These are phyloP conservation scores for Zymoseptoria pseudotritici DNA, from an alignment of 2,329 filamentous ascomycete species.

Conservation along the genomic window DNA sequence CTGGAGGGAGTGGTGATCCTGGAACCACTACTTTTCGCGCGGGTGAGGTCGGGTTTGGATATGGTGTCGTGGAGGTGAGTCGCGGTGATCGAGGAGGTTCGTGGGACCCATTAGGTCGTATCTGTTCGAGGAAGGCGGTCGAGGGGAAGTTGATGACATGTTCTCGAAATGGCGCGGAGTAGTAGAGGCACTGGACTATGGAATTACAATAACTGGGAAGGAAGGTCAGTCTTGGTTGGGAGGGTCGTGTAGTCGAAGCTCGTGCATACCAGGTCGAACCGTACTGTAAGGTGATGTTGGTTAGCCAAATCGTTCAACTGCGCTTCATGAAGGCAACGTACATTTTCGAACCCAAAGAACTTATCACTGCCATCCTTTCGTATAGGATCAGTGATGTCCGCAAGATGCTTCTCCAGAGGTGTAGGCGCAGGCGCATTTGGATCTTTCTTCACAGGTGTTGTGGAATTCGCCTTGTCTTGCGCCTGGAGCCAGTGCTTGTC, in stretches of 20 bases:
- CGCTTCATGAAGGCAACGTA: slow-evolving; percentile 44
- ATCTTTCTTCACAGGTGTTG: slow-evolving; percentile 52
- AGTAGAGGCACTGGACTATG: slow-evolving; percentile 93
- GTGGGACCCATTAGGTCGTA: slow-evolving; percentile 43
- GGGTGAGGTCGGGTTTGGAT: slow-evolving; percentile 26
- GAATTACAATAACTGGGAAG: slow-evolving; percentile 86
- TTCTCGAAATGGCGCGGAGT: slow-evolving; percentile 88
- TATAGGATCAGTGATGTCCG: slow-evolving; percentile 72
- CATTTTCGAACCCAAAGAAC: slow-evolving; percentile 97
- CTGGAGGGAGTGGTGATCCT: slow-evolving; percentile 49
- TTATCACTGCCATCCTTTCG: slow-evolving; percentile 89
- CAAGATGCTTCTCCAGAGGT: slow-evolving; percentile 66
- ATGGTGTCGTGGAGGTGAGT: slow-evolving; percentile 32
- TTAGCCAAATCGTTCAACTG: slow-evolving; percentile 3
- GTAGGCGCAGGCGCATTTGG: slow-evolving; percentile 49
- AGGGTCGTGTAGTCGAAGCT: background rate
- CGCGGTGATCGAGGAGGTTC: slow-evolving; percentile 26
- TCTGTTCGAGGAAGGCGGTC: slow-evolving; percentile 60
- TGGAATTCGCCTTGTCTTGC: slow-evolving; percentile 41
- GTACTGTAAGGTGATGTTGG: slow-evolving; percentile 53
- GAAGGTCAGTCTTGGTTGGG: slow-evolving; percentile 6
- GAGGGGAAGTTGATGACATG: slow-evolving; percentile 86
- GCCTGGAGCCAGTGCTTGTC: slow-evolving; percentile 13
- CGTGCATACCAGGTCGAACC: slow-evolving; percentile 83
- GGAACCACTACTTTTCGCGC: slow-evolving; percentile 44